Conservation (phyloP, 208 protist species). For the Crithidia expoeki region DNA sequence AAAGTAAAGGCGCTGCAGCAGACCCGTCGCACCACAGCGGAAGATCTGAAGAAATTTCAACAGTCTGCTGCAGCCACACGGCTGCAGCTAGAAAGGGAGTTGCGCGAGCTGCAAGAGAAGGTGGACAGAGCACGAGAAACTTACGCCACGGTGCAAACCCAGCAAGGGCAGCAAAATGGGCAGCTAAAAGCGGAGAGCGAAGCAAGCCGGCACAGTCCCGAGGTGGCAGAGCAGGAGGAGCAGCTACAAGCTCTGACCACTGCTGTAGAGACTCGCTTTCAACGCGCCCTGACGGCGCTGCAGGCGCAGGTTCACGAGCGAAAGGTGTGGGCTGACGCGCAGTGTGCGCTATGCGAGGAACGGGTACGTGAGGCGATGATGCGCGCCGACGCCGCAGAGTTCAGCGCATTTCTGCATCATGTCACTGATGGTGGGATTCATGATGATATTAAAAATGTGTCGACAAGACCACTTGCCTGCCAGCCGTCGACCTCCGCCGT, state of each 20-base stretch:
- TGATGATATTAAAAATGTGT: too few relatives aligned
- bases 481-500: neutral
- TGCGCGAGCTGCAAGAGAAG: neutral
- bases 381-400: constrained; percentile 15
- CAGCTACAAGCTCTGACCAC: neutral
- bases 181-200: constrained; percentile 1
- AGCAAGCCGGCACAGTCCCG: neutral
- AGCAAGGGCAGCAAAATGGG: too few relatives aligned
- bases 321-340: constrained; percentile 26
- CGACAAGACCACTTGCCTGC: neutral
- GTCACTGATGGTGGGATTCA: neutral
- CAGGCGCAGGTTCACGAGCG: constrained; percentile 17
- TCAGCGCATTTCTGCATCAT: neutral
- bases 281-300: constrained; percentile 8
- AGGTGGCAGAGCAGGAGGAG: neutral
- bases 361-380: constrained; percentile 5
- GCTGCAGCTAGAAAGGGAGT: constrained; percentile 9
- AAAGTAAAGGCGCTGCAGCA: constrained; percentile 7
- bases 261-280: constrained; percentile 18
- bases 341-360: constrained; percentile 16
- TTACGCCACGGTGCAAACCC: neutral
- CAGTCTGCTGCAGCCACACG: neutral
- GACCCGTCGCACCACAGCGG: neutral
- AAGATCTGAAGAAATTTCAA: constrained; percentile 9
- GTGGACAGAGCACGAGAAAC: neutral